These are phyloP conservation scores for Microdochium bolleyi DNA, from an alignment of 2,329 filamentous ascomycete species.

Conservation along the genomic window DNA sequence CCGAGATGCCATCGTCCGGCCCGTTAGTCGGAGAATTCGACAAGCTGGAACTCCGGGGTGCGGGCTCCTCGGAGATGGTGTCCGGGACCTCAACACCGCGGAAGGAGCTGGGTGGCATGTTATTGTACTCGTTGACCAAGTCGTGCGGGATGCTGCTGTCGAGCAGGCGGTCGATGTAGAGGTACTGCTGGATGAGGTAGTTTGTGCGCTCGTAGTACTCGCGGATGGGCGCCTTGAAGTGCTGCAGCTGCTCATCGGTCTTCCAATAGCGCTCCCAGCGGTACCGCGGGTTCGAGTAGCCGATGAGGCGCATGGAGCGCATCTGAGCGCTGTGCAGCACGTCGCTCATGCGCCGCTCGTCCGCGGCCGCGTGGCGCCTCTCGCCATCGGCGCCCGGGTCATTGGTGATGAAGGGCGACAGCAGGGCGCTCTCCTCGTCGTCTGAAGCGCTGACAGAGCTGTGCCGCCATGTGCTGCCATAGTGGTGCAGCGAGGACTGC, in stretches of 20 bases:
- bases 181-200: constrained; percentile 79
- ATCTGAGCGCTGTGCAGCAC: constrained; percentile 63
- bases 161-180: constrained; percentile 85
- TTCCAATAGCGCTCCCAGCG: constrained; percentile 85
- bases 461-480: constrained; percentile 18
- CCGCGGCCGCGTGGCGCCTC: constrained; percentile 33
- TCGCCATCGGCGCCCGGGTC: constrained; percentile 30
- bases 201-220: constrained; percentile 88
- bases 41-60: constrained; percentile 12
- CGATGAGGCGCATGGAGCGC: constrained; percentile 79
- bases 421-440: constrained; percentile 13
- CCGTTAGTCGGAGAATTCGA: constrained; percentile 20
- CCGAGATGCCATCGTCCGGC: constrained; percentile 11
- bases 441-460: constrained; percentile 6
- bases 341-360: constrained; percentile 51
- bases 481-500: constrained; percentile 15
- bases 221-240: constrained; percentile 68
- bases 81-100: constrained; percentile 54
- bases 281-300: constrained; percentile 79
- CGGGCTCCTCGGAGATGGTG: constrained; percentile 66
- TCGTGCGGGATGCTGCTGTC: constrained; percentile 91
- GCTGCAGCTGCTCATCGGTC: constrained; percentile 62
- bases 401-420: background rate
- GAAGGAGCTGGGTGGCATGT: constrained; percentile 47
- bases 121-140: constrained; percentile 81